Conservation (phyloP, 2,329 filamentous ascomycete genomes). For the Penicillium glabrum region DNA sequence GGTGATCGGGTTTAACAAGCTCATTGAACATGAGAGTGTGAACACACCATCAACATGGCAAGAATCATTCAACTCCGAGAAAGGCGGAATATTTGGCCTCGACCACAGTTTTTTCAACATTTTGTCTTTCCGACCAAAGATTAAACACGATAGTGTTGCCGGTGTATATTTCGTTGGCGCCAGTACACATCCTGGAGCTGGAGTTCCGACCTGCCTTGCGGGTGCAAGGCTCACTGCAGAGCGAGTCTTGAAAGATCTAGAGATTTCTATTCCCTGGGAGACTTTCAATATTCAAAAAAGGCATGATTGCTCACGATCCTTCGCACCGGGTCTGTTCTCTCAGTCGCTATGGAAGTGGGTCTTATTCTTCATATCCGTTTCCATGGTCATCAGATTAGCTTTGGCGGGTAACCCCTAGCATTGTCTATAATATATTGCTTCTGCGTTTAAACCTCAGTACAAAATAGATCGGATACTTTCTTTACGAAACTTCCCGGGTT, state of each 20-base stretch:
- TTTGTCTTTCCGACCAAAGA: constrained; percentile 5
- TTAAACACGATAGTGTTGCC: background rate
- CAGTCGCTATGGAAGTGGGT: background rate
- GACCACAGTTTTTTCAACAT: constrained; percentile 8
- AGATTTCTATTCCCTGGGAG: background rate
- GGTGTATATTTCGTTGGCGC: constrained; percentile 8
- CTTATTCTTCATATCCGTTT: background rate
- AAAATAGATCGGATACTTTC: background rate
- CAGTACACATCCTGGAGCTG: constrained; percentile 8
- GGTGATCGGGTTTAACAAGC: background rate
- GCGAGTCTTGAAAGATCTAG: background rate
- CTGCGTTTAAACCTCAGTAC: background rate
- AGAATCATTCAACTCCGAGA: background rate
- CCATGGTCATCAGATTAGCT: background rate
- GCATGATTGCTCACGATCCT: background rate
- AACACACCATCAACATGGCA: background rate
- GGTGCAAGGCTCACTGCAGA: constrained; percentile 2
- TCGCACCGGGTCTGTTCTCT: background rate
- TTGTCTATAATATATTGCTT: background rate
- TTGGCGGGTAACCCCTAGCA: background rate
- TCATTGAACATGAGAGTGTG: background rate
- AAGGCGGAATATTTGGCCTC: constrained; percentile 5
- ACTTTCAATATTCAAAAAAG: background rate
- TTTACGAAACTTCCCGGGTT: background rate
- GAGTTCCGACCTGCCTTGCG: constrained; percentile 7